These are phyloP conservation scores for Mycena albidolilacea DNA, from an alignment of 768 basidiomycete species.

Conservation along the genomic window DNA sequence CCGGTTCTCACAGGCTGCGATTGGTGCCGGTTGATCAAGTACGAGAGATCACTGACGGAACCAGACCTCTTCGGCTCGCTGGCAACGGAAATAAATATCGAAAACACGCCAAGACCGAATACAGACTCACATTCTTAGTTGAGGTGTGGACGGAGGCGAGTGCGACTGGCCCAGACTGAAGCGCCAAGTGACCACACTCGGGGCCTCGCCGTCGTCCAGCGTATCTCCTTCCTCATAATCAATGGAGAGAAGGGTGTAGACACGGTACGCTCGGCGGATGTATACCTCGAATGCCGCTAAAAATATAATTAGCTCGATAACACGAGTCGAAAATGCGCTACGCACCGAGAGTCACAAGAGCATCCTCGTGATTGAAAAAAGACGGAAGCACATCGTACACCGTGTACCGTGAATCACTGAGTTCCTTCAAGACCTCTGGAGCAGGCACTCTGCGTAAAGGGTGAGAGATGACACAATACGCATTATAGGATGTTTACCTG, in stretches of 20 bases:
- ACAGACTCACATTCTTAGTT: slow-evolving; percentile 63
- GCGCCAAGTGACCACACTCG: slow-evolving; percentile 89
- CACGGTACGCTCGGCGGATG: slow-evolving; percentile 94
- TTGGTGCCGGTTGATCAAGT: slow-evolving; percentile 89
- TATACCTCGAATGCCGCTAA: slow-evolving; percentile 96
- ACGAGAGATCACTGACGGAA: slow-evolving; percentile 96
- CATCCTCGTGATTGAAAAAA: slow-evolving; percentile 92
- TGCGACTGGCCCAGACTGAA: slow-evolving; percentile 95
- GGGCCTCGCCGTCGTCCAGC: slow-evolving; percentile 85
- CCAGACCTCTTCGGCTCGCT: slow-evolving; percentile 79
- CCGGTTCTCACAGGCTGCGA: slow-evolving; percentile 93
- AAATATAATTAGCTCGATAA: slow-evolving; percentile 24
- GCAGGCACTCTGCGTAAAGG: slow-evolving; percentile 76
- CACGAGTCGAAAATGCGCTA: slow-evolving; percentile 21
- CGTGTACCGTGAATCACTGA: slow-evolving; percentile 96
- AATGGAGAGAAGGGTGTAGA: slow-evolving; percentile 90
- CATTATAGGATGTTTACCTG: slow-evolving; percentile 58
- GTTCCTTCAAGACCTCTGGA: slow-evolving; percentile 88
- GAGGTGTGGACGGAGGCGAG: slow-evolving; percentile 89
- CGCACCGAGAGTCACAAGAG: slow-evolving; percentile 87
- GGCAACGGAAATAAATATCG: neutral
- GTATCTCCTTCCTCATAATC: slow-evolving; percentile 96
- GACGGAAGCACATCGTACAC: slow-evolving; percentile 97
- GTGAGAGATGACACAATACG: slow-evolving; percentile 32
- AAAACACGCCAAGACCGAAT: neutral